These are phyloP conservation scores for Paraphaeosphaeria minitans DNA, from an alignment of 2,329 filamentous ascomycete species.

Conservation along the genomic window DNA sequence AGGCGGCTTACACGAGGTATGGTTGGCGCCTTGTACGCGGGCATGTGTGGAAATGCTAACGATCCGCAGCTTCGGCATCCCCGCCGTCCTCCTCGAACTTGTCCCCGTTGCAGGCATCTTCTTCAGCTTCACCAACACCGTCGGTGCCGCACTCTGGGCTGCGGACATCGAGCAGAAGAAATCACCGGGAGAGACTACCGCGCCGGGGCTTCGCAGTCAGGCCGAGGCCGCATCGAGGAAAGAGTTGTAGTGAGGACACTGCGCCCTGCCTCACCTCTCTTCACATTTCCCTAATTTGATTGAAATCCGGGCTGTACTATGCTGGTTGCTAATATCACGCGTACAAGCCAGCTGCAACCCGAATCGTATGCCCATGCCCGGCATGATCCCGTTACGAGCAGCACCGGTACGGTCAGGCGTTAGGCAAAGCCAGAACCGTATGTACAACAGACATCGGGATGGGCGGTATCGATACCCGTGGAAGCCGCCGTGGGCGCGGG, in stretches of 20 bases:
- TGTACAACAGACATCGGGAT: constrained; percentile 18
- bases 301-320: not conserved
- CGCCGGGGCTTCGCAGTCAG: constrained; percentile 44
- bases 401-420: constrained; percentile 13
- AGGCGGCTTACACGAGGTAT: constrained; percentile 79
- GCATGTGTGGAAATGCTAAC: not conserved
- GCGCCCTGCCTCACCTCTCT: not conserved
- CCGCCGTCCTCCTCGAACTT: constrained; percentile 82
- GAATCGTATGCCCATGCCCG: constrained; percentile 8
- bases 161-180: constrained; percentile 71
- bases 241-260: constrained; percentile 37
- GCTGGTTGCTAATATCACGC: constrained; percentile 4
- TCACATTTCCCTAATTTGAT: not conserved
- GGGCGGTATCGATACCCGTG: constrained; percentile 38
- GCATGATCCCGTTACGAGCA: constrained; percentile 5
- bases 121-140: constrained; percentile 89
- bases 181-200: constrained; percentile 32
- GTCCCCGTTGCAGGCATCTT: constrained; percentile 81
- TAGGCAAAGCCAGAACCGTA: constrained; percentile 8
- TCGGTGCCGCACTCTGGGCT: constrained; percentile 93
- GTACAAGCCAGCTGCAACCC: constrained; percentile 2
- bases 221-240: constrained; percentile 40
- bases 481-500: constrained; percentile 42
- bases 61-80: constrained; percentile 65
- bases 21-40: not conserved